Conservation (phyloP, 2,329 filamentous ascomycete genomes). For the Phyllosticta citrichinensis region DNA sequence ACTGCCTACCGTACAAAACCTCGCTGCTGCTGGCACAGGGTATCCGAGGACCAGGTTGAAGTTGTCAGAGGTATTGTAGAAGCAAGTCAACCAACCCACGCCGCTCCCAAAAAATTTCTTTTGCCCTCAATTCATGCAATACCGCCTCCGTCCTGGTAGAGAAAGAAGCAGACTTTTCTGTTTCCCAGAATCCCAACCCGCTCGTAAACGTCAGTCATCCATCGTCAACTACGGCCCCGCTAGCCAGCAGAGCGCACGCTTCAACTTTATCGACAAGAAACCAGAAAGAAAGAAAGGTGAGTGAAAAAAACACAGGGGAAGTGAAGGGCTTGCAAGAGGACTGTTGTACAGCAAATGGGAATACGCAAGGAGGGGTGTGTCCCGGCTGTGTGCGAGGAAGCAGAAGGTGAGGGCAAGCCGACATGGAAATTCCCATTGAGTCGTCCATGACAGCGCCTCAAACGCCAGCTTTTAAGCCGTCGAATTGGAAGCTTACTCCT, state of each 20-base stretch:
- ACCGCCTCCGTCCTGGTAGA: neutral
- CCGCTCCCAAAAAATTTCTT: neutral
- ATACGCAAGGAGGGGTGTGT: neutral
- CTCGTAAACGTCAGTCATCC: conserved; percentile 17
- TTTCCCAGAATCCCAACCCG: neutral
- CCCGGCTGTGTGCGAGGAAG: neutral
- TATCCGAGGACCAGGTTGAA: neutral
- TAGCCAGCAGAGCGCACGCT: conserved; percentile 14
- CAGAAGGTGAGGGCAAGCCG: neutral
- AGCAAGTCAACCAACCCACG: neutral
- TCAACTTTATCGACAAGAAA: conserved; percentile 17
- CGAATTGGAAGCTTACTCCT: conserved; percentile 23
- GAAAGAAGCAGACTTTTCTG: neutral
- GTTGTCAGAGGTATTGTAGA: neutral
- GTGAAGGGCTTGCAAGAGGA: neutral
- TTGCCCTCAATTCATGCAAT: neutral
- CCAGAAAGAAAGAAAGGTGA: conserved; percentile 1
- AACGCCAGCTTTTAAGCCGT: neutral
- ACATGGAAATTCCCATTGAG: neutral
- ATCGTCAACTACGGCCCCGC: neutral
- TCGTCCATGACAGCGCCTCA: neutral
- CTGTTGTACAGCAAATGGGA: neutral
- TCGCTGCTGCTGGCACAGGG: neutral
- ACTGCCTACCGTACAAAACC: neutral
- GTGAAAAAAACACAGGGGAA: neutral